Base-by-base conservation (phyloP, 1,284 basidiomycete genomes). In the Ceratobasidium sp. region DNA sequence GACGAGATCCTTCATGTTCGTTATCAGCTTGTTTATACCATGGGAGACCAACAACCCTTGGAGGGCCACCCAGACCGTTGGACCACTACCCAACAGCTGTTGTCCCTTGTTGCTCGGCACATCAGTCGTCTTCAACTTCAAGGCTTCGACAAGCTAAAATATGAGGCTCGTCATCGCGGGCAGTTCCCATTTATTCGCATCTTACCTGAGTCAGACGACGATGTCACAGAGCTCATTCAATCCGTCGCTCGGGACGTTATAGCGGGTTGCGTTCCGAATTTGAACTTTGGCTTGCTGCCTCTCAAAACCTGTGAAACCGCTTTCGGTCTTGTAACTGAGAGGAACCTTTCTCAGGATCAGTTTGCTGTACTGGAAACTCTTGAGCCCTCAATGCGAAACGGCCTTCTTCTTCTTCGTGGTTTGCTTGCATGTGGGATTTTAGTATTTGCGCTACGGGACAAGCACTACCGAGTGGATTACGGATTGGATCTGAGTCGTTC, bases 401-500 rank as follows among this genome's bases (percentile, higher is more conserved):
- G 82, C 78, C 79, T 89, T 8, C 81, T 89, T 1, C 82, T 87
- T 7, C 81, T 82, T 51, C 80, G 88, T 3, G 88, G 88, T 1
- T 82, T 87, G 5, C 77, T 89, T 23, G 84, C 83, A 0, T 81
- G 82, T 13, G 86, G 85, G 0, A 84, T 89, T 2, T 81, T 90
- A 2, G 60, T 82, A 8, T 85, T 86, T 77, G 82, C 82, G 23
- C 80, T 89, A 8, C 82, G 80, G 65, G 83, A 86, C 39, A 85
- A 84, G 73, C 83, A 87, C 28, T 89, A 86, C 86, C 81, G 88
- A 28, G 88, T 89, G 23, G 86, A 90, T 78, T 89, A 87, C 79
- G 89, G 88, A 0, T 83, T 89, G 20, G 85, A 87, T 69, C 80
- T 79, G 3, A 76, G 47, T 10, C 85, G 88, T 4, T 85, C 89